Evolutionary conservation across 2,329 filamentous ascomycete species (phyloP), one percentile per base, ranked within the genome.

Genomic region (Zalaria obscura): DNA sequence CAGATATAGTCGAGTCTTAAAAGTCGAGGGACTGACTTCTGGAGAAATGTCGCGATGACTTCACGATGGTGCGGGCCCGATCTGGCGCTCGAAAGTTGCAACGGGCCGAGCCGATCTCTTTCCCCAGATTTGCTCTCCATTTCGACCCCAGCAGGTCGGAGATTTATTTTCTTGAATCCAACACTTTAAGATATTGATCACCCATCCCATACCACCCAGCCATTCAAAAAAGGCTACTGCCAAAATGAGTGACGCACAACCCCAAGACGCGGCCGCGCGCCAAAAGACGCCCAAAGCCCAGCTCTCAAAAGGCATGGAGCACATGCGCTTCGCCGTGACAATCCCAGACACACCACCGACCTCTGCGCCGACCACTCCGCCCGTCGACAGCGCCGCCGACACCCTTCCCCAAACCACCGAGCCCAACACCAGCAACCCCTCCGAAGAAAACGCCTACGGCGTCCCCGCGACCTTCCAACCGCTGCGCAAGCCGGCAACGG

Each of bases 241-340:
- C 29, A 32, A 32, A n/a, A 32, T 32, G 29, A n/a, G 7, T n/a
- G 29, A 32, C 29, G 29, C n/a, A 7, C 29, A 32, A n/a, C 29
- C 18, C n/a, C 29, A 32, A 32, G 7, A n/a, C n/a, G 29, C 29
- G 7, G 29, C 29, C 7, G 29, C 29, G 18, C 48, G 54, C 18
- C 41, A 44, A 27, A 59, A 55, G 48, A 49, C 55, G 42, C 55
- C 55, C 27, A 49, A 50, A 41, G 62, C 67, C 46, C 68, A 70
- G 47, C 60, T 71, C 41, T 67, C 65, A 27, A 67, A 67, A 47
- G 65, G 63, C 46, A 71, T 71, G 68, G 66, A 70, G 45, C 68
- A 71, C 54, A 65, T 70, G 59, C 67, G 67, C 48, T 57, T 57
- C 49, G 66, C 64, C 46, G 68, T 71, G 25, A 67, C 66, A 33